Evolutionary conservation across 768 basidiomycete species (phyloP).

Genomic region (Naganishia vaughanmartiniae): DNA sequence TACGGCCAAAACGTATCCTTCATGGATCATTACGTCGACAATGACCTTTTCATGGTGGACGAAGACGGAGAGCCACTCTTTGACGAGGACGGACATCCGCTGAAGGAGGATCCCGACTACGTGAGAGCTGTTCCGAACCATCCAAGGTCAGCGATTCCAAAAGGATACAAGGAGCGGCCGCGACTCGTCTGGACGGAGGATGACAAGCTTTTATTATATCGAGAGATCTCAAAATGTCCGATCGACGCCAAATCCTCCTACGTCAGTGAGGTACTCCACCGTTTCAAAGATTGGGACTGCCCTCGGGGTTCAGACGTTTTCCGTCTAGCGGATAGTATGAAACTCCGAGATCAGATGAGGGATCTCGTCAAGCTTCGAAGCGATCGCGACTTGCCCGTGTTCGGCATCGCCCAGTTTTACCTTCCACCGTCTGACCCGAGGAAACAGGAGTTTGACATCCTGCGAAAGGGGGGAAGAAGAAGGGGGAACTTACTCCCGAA

Average conservation of each 20-base stretch:
- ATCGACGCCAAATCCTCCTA: slow-evolving; percentile 11
- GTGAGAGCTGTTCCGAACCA: slow-evolving; percentile 10
- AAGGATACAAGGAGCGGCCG: neutral
- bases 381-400: slow-evolving; percentile 2
- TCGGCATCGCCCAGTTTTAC: slow-evolving; percentile 25
- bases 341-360: slow-evolving; percentile 30
- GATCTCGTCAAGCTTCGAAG: slow-evolving; percentile 23
- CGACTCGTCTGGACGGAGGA: slow-evolving; percentile 11
- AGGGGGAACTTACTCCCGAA: neutral
- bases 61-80: slow-evolving; percentile 22
- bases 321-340: neutral
- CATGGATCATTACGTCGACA: slow-evolving; percentile 13
- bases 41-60: slow-evolving; percentile 28
- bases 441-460: slow-evolving; percentile 9
- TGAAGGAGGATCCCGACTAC: slow-evolving; percentile 7
- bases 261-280: slow-evolving; percentile 5
- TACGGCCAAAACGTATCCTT: neutral
- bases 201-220: slow-evolving; percentile 26
- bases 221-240: slow-evolving; percentile 31
- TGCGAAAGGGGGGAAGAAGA: neutral
- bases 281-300: neutral
- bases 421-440: slow-evolving; percentile 21
- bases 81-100: slow-evolving; percentile 4
- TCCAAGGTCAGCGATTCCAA: too few relatives aligned
- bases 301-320: neutral